Evolutionary conservation across 176 grass and related monocot genomes (phyloP).

Genomic region (barley (Hordeum vulgare)): DNA sequence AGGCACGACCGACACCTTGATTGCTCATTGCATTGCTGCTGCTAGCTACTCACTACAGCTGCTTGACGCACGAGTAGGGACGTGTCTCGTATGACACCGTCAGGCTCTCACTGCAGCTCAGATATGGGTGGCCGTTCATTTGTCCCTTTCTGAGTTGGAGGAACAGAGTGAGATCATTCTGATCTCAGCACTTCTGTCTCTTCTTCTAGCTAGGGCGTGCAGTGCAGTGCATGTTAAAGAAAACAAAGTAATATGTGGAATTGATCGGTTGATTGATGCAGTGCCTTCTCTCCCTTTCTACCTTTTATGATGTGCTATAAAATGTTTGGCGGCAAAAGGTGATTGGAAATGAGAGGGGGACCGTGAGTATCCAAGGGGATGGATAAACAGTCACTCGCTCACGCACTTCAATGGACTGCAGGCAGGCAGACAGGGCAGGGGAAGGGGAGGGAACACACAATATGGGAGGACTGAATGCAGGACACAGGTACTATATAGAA

Average conservation of each 20-base stretch:
- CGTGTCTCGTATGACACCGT: not conserved
- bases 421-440: not conserved
- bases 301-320: not conserved
- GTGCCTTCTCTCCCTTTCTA: not conserved
- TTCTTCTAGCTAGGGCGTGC: not conserved
- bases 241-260: not conserved
- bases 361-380: slow-evolving; percentile 36
- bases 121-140: not conserved
- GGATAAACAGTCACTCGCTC: not conserved
- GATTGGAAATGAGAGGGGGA: not conserved
- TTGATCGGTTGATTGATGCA: not conserved
- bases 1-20: not conserved
- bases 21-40: not conserved
- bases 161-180: not conserved
- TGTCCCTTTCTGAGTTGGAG: not conserved
- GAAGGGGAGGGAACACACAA: not conserved
- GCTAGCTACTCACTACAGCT: not conserved
- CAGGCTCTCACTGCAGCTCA: not conserved
- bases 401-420: not conserved
- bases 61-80: not conserved
- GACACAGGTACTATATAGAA: not conserved
- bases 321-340: slow-evolving; percentile 25
- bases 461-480: slow-evolving; percentile 1
- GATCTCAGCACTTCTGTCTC: not conserved
- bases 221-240: not conserved